Evolutionary conservation across 495 filamentous ascomycete species (phyloP).

Genomic region (Podospora sp.): DNA sequence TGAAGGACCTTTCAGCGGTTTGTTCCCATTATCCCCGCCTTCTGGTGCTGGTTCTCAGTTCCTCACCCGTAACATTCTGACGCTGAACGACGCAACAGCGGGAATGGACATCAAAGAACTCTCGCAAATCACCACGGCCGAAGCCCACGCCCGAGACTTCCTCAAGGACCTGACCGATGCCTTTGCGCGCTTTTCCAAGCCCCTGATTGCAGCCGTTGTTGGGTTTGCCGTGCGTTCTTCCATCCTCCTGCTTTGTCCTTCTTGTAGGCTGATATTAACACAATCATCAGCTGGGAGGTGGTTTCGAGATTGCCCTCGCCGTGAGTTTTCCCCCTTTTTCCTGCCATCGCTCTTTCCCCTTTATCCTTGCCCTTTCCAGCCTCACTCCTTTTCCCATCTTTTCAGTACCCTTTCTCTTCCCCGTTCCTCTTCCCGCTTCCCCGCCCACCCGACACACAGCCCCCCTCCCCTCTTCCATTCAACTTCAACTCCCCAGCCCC

Average conservation of each 20-base stretch:
- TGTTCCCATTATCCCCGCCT: too few relatives aligned
- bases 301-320: conserved; percentile 39
- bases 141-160: conserved; percentile 35
- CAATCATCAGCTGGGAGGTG: conserved; percentile 36
- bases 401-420: too few relatives aligned
- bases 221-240: conserved; percentile 34
- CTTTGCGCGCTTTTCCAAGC: conserved; percentile 36
- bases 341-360: background rate
- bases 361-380: too few relatives aligned
- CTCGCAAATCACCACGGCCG: conserved; percentile 31
- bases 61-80: conserved; percentile 16
- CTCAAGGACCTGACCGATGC: conserved; percentile 40
- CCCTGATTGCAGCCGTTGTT: conserved; percentile 40
- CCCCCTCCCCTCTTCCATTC: conserved; percentile 5
- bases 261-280: background rate
- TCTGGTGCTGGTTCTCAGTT: too few relatives aligned
- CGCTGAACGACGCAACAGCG: conserved; percentile 33
- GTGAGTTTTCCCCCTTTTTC: conserved; percentile 24
- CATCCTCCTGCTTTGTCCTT: background rate
- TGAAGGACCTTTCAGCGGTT: conserved; percentile 40
- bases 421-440: too few relatives aligned
- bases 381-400: too few relatives aligned
- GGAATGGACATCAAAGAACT: conserved; percentile 46
- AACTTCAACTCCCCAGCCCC: too few relatives aligned
- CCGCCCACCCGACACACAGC: too few relatives aligned